A percentile compares a stretch with the other conserved stretches of the same genome.
phyloP scores from a whole-genome alignment of 2,329 filamentous ascomycete species.

The Xylariaceae sp. region DNA sequence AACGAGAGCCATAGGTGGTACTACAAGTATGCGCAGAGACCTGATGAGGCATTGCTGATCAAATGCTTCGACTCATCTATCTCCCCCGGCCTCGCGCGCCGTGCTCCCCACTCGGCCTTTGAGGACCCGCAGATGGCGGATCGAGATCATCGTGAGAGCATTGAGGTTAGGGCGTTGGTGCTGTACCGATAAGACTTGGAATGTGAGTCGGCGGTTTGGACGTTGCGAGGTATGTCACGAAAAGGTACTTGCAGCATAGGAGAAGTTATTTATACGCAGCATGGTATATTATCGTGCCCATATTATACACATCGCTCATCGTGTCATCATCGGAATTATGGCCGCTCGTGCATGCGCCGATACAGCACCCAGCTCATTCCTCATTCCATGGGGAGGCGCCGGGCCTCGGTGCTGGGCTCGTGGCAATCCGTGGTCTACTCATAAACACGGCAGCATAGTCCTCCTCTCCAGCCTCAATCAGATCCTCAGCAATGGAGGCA shows the following conservation, averaged over 20 bases:
- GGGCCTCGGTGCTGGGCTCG: constrained; percentile 62
- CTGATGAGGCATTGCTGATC: constrained; percentile 51
- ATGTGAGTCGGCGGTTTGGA: background rate
- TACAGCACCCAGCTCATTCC: background rate
- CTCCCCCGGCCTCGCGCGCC: constrained; percentile 43
- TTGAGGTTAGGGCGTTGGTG: constrained; percentile 52
- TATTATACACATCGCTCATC: too few species aligned
- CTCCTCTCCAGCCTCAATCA: constrained; percentile 61
- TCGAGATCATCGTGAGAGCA: constrained; percentile 46
- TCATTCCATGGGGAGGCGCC: constrained; percentile 21
- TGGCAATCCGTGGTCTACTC: constrained; percentile 74
- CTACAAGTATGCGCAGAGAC: constrained; percentile 46
- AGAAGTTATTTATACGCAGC: too few species aligned
- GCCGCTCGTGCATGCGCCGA: too few species aligned
- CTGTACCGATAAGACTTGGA: constrained; percentile 36
- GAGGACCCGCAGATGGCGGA: constrained; percentile 42
- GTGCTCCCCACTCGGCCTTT: constrained; percentile 53
- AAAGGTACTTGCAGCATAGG: too few species aligned
- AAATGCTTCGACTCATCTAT: constrained; percentile 55
- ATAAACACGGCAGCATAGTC: constrained; percentile 72
- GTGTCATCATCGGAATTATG: too few species aligned
- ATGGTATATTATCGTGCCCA: too few species aligned
- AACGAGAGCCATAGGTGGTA: constrained; percentile 45
- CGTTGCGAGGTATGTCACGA: background rate
- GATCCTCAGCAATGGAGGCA: constrained; percentile 45